These are phyloP conservation scores for Chytriomyces hyalinus DNA, from an alignment of 192 early-diverging fungal species.

Conservation along the genomic window DNA sequence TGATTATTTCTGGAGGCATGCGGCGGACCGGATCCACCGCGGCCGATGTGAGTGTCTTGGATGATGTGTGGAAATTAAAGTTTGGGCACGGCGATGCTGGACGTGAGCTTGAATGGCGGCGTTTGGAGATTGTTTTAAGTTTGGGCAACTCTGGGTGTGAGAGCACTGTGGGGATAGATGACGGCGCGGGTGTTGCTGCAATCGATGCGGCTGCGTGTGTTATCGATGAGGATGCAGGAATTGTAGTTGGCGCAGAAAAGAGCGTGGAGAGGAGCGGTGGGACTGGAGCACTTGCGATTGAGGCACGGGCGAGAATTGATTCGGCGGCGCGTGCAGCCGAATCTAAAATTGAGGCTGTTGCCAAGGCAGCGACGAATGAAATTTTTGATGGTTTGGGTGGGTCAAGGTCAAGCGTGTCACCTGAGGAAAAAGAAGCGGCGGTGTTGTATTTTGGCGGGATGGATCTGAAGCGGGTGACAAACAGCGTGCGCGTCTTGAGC, in stretches of 20 bases:
- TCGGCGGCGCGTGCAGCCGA: too few relatives aligned
- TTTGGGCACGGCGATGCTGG: neutral
- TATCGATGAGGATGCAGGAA: too few relatives aligned
- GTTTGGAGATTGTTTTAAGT: neutral
- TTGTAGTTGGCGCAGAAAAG: too few relatives aligned
- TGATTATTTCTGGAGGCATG: neutral
- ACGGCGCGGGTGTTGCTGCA: neutral
- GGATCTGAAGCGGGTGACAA: conserved; percentile 4
- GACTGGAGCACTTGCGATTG: too few relatives aligned
- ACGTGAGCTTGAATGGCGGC: neutral
- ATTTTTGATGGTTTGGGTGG: neutral
- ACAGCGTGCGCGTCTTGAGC: neutral
- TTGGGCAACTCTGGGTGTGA: neutral
- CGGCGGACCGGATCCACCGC: neutral
- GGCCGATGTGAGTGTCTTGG: neutral
- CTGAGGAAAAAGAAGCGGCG: neutral
- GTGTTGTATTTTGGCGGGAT: conserved; percentile 11
- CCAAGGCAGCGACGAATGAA: neutral
- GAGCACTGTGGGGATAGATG: neutral
- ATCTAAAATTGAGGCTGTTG: neutral
- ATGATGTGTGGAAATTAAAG: conserved; percentile 4
- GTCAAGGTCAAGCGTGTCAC: too few relatives aligned
- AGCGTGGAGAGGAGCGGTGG: too few relatives aligned
- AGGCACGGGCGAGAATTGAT: too few relatives aligned
- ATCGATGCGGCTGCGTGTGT: neutral